phyloP scores from a whole-genome alignment of 805 yeast species.

The Suhomyces vadensis region DNA sequence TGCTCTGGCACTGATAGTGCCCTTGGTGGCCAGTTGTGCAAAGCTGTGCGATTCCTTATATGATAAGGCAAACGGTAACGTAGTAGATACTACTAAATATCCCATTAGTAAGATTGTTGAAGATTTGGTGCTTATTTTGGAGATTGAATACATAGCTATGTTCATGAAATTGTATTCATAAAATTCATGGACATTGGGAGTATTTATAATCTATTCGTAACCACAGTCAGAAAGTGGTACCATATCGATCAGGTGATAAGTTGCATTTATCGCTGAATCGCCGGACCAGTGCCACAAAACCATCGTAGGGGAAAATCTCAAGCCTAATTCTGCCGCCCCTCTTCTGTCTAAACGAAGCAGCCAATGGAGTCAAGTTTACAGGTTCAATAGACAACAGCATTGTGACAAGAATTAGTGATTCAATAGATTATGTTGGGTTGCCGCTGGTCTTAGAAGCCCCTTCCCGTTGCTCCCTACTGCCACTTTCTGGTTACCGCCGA shows the following conservation, averaged over 20 bases:
- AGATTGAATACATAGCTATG: conserved; percentile 18
- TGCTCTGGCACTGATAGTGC: conserved; percentile 36
- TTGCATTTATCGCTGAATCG: conserved; percentile 1
- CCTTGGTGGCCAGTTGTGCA: conserved; percentile 24
- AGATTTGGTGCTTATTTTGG: conserved; percentile 17
- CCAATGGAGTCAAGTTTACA: not conserved
- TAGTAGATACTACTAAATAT: conserved; percentile 41
- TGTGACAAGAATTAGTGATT: not conserved
- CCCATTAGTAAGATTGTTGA: conserved; percentile 35
- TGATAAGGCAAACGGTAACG: conserved; percentile 42
- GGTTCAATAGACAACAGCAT: conserved; percentile 1
- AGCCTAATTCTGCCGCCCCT: too few relatives aligned
- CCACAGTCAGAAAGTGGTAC: conserved; percentile 11
- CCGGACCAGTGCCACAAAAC: not conserved
- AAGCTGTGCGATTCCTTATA: conserved; percentile 35
- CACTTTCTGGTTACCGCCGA: not conserved
- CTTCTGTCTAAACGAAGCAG: conserved; percentile 1
- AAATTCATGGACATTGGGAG: not conserved
- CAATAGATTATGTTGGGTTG: not conserved
- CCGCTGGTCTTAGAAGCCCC: not conserved
- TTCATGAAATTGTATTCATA: not conserved
- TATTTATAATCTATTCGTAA: conserved; percentile 5
- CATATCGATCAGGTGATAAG: conserved; percentile 7
- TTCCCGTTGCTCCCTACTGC: not conserved
- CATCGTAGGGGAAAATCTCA: too few relatives aligned